Evolutionary conservation across 176 grass and related monocot species (phyloP).

Genomic region (Calamus simplicifolius): DNA sequence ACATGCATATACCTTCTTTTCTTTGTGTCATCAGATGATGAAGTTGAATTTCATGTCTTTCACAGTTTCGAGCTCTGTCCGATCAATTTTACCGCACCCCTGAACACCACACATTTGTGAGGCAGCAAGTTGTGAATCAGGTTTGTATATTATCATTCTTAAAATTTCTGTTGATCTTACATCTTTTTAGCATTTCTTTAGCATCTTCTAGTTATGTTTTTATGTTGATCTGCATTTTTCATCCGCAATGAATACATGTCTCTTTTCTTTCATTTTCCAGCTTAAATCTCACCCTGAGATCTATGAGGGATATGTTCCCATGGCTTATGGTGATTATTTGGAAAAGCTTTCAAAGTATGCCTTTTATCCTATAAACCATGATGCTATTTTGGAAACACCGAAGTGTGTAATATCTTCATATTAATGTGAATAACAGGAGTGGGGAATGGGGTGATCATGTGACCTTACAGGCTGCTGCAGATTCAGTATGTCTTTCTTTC

Average conservation of each 20-base stretch:
- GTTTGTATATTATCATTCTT: conserved; percentile 8
- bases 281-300: conserved; percentile 42
- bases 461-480: conserved; percentile 56
- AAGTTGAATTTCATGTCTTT: background rate
- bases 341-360: conserved; percentile 45
- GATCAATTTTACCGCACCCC: conserved; percentile 62
- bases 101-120: conserved; percentile 64
- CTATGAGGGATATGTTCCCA: conserved; percentile 66
- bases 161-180: background rate
- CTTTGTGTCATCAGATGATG: too few relatives aligned
- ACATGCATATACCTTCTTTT: too few relatives aligned
- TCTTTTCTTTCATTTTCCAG: conserved; percentile 20
- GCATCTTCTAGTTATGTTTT: conserved; percentile 1
- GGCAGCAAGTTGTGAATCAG: conserved; percentile 49
- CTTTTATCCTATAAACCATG: conserved; percentile 6
- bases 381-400: too few relatives aligned
- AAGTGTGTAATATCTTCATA: too few relatives aligned
- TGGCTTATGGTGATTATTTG: conserved; percentile 51
- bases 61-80: conserved; percentile 53
- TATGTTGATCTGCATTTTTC: too few relatives aligned
- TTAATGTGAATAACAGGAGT: conserved; percentile 11
- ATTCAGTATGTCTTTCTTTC: conserved; percentile 22
- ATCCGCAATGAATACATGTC: background rate
- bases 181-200: background rate
- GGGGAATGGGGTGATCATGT: conserved; percentile 69